These are phyloP conservation scores for Saccharum hybrid DNA, from an alignment of 202 grass and related monocot genomes.

Conservation along the genomic window DNA sequence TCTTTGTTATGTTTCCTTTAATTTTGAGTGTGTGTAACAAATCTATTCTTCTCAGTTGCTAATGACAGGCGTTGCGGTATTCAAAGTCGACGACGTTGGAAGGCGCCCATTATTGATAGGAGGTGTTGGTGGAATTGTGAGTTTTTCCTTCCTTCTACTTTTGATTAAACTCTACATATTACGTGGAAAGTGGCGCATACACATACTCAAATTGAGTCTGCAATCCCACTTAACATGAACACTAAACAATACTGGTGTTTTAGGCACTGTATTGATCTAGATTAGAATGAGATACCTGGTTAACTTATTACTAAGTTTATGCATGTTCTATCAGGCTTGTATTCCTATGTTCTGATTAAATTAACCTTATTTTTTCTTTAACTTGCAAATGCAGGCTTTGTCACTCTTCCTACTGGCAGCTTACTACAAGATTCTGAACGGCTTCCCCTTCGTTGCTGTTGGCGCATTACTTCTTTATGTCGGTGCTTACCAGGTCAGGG, in stretches of 20 bases:
- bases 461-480: constrained; percentile 95
- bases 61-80: constrained; percentile 85
- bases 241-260: constrained; percentile 5
- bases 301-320: not conserved
- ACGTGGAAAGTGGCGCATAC: constrained; percentile 9
- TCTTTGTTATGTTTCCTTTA: constrained; percentile 3
- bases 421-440: constrained; percentile 86
- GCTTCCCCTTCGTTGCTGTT: constrained; percentile 77
- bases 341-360: constrained; percentile 40
- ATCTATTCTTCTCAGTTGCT: constrained; percentile 57
- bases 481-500: constrained; percentile 76
- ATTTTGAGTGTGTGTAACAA: constrained; percentile 33
- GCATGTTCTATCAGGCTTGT: constrained; percentile 15
- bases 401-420: constrained; percentile 87
- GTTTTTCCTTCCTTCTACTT: constrained; percentile 19
- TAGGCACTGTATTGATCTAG: not conserved
- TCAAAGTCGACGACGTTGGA: constrained; percentile 83
- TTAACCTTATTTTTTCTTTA: constrained; percentile 1
- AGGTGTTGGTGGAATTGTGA: constrained; percentile 89
- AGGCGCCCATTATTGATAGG: constrained; percentile 88
- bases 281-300: constrained; percentile 17
- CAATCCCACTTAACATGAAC: constrained; percentile 9
- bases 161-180: constrained; percentile 36
- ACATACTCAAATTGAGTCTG: constrained; percentile 11
- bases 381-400: constrained; percentile 65